Percentiles rank a stretch among this genome's conserved stretches.
Conservation (phyloP, 441 rosid genomes). For the Iberis amara region DNA sequence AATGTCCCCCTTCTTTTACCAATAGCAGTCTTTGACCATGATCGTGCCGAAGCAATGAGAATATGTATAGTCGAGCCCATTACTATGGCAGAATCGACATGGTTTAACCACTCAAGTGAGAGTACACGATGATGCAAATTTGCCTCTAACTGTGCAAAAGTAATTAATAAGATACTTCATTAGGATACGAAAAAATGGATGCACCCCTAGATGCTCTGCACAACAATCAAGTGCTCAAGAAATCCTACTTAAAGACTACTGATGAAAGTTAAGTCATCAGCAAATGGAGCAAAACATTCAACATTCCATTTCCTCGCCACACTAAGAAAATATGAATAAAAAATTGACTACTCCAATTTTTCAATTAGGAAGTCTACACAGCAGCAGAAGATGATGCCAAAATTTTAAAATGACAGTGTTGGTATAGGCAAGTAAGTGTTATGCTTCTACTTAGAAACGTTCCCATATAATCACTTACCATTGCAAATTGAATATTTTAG, state of each 20-base stretch:
- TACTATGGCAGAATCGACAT: conserved; percentile 53
- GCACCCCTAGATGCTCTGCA: conserved; percentile 18
- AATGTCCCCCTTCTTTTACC: conserved; percentile 52
- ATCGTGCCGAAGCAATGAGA: conserved; percentile 44
- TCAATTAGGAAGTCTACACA: conserved; percentile 16
- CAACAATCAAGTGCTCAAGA: conserved; percentile 14
- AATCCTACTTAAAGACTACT: conserved; percentile 5
- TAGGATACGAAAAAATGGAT: conserved; percentile 17
- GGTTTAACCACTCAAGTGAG: conserved; percentile 74
- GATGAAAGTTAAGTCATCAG: conserved; percentile 4
- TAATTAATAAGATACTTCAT: conserved; percentile 28
- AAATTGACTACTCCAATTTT: conserved; percentile 8
- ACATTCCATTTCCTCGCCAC: conserved; percentile 19
- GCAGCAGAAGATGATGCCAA: conserved; percentile 3
- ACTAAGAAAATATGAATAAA: neutral
- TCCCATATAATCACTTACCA: conserved; percentile 3
- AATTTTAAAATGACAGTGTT: conserved; percentile 11
- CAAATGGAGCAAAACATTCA: conserved; percentile 11
- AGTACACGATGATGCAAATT: conserved; percentile 66
- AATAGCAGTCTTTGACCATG: conserved; percentile 58
- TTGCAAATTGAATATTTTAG: conserved; percentile 17
- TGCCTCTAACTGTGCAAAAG: conserved; percentile 66
- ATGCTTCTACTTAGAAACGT: conserved; percentile 7
- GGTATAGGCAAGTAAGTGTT: too few species aligned
- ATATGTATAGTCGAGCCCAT: conserved; percentile 80